Conservation (phyloP, 1,284 basidiomycete genomes). For the Ceratorhiza oryzae-sativae region DNA sequence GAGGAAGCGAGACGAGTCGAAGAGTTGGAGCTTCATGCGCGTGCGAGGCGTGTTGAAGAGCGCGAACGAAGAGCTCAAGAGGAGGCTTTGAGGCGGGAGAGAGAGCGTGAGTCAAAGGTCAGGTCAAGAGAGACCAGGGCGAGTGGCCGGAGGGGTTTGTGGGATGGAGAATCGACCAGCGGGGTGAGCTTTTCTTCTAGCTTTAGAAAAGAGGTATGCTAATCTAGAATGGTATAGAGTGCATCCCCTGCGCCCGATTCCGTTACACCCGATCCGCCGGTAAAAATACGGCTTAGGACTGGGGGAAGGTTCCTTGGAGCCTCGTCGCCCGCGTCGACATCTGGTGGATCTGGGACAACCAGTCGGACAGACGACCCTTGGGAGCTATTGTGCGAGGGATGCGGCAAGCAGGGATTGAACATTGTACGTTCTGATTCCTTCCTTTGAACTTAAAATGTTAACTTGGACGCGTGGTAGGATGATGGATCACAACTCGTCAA, state of each 20-base stretch:
- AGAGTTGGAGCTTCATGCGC: conserved; percentile 66
- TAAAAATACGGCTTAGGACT: conserved; percentile 29
- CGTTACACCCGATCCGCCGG: conserved; percentile 11
- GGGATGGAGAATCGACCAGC: conserved; percentile 9
- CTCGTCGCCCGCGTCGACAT: conserved; percentile 4
- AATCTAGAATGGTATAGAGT: conserved; percentile 28
- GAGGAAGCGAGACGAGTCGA: conserved; percentile 60
- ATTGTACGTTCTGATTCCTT: conserved; percentile 62
- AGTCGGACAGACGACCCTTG: conserved; percentile 64
- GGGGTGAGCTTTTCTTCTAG: conserved; percentile 14
- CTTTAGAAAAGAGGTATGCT: neutral
- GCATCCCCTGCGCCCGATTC: conserved; percentile 19
- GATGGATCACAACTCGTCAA: conserved; percentile 78
- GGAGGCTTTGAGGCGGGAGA: conserved; percentile 53
- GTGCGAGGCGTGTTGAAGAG: conserved; percentile 66
- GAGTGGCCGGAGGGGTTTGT: conserved; percentile 30
- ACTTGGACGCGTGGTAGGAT: conserved; percentile 58
- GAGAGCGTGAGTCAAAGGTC: conserved; percentile 56
- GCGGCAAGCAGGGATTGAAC: conserved; percentile 71
- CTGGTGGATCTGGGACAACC: conserved; percentile 6
- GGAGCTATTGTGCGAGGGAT: conserved; percentile 86
- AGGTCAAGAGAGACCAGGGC: conserved; percentile 21
- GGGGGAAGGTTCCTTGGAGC: neutral
- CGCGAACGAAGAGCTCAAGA: conserved; percentile 64
- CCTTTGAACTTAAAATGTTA: conserved; percentile 5